Evolutionary conservation across 495 filamentous ascomycete species (phyloP), one percentile per base, ranked within the genome.

Genomic region (Talaromyces adpressus): DNA sequence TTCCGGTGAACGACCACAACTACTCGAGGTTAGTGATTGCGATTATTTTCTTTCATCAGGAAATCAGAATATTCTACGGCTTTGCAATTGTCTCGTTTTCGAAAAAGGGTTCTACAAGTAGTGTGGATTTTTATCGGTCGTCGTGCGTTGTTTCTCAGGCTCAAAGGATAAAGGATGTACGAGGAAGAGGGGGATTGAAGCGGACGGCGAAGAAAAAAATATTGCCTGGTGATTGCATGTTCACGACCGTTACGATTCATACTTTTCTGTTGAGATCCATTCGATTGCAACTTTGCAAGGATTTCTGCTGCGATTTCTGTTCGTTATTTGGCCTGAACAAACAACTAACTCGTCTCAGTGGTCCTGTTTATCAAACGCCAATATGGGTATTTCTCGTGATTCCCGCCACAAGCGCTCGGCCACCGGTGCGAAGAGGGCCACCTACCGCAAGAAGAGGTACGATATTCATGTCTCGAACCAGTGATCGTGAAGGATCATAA

Each of bases 341-440:
- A 18, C 14, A 41, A 51, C 39, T 62, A 30, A 47, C 27, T 30
- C 20, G 30, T 30, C 25, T 25, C 25, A 67, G 70, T 70, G 84
- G 82, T 84, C 80, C 79, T 74, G 74, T 76, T 74, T 73, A 85
- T 75, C 70, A 75, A 81, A 75, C 81, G 86, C 85, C 85, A 89
- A 85, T 80, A 98, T 98, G 93, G 93, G 93, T 98, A 97, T 98
- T 82, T 96, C 93, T 82, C 90, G 93, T 80, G 93, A 97, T 82
- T 96, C 91, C 73, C 91, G 93, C 83, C 93, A 98, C 87, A 98
- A 98, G 89, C 92, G 93, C 83, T 90, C 90, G 80, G 91, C 91
- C 78, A 92, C 93, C 73, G 93, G 93, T 84, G 93, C 93, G 70
- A 97, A 97, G 89, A 87, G 93, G 73, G 85, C 93, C 81, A 87